A percentile compares a stretch with the other conserved stretches of the same genome.
Conservation (phyloP, 176 grass and related monocot genomes). For the Lolium perenne region DNA sequence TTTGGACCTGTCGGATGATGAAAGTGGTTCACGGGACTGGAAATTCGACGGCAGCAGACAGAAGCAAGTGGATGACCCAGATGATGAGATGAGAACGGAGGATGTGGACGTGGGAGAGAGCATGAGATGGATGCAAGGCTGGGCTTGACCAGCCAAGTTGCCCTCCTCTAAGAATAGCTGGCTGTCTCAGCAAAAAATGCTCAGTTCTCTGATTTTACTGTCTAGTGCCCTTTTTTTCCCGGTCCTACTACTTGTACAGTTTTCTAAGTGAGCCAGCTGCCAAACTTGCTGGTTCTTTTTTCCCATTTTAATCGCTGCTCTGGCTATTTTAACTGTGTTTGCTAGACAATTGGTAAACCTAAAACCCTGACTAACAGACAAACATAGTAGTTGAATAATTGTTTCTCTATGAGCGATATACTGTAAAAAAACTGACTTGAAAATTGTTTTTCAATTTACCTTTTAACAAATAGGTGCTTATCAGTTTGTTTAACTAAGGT, state of each 20-base stretch:
- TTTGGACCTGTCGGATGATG: neutral
- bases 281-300: neutral
- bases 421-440: neutral
- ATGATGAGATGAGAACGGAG: conserved; percentile 12
- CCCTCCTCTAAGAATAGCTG: neutral
- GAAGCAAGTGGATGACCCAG: neutral
- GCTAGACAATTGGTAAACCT: conserved; percentile 6
- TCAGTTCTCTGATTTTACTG: neutral
- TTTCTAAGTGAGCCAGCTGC: conserved; percentile 5
- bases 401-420: neutral
- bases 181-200: neutral
- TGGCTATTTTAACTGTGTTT: neutral
- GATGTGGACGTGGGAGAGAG: neutral
- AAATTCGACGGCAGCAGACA: neutral
- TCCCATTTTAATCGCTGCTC: neutral
- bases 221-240: neutral
- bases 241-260: neutral
- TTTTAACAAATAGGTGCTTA: conserved; percentile 23
- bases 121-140: conserved; percentile 2
- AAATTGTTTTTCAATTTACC: conserved; percentile 12
- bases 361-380: neutral
- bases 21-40: neutral
- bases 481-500: conserved; percentile 23
- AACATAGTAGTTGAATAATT: neutral
- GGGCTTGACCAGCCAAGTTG: conserved; percentile 8